Conservation (phyloP, 2,329 filamentous ascomycete species). For the Myriosclerotinia curreyana region DNA sequence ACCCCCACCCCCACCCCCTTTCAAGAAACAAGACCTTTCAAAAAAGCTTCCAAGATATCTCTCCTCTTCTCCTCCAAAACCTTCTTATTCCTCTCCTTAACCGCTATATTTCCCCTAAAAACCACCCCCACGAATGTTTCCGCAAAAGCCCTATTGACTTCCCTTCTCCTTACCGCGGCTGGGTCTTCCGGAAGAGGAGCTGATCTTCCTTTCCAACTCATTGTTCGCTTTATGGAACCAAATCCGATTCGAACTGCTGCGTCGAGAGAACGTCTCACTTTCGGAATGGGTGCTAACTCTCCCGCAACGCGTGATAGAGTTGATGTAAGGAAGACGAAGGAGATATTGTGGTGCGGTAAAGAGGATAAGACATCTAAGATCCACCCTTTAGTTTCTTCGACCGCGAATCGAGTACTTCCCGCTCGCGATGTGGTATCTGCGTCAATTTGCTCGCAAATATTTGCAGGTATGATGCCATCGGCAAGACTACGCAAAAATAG, state of each 20-base stretch:
- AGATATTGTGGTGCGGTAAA: constrained; percentile 77
- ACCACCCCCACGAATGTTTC: constrained; percentile 62
- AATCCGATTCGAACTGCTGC: constrained; percentile 31
- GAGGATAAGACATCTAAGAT: constrained; percentile 72
- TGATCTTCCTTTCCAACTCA: constrained; percentile 35
- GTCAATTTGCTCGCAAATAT: constrained; percentile 69
- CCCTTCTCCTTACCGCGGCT: constrained; percentile 52
- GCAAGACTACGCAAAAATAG: constrained; percentile 71
- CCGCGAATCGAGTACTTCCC: constrained; percentile 43
- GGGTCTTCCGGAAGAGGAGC: constrained; percentile 44
- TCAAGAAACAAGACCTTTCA: constrained; percentile 38
- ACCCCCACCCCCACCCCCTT: no score
- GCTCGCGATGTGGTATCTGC: constrained; percentile 49
- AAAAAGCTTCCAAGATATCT: constrained; percentile 67
- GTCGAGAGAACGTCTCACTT: constrained; percentile 23
- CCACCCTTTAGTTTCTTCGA: constrained; percentile 56
- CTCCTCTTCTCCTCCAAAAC: constrained; percentile 61
- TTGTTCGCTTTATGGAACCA: constrained; percentile 30
- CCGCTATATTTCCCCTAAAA: constrained; percentile 50
- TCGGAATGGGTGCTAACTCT: constrained; percentile 49
- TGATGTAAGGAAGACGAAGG: constrained; percentile 81
- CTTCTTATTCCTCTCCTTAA: constrained; percentile 55
- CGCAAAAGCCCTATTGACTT: constrained; percentile 60
- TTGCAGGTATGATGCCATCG: constrained; percentile 72
- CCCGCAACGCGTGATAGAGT: constrained; percentile 62